These are phyloP conservation scores for Didymella segeticola DNA, from an alignment of 2,329 filamentous ascomycete genomes.

Conservation along the genomic window DNA sequence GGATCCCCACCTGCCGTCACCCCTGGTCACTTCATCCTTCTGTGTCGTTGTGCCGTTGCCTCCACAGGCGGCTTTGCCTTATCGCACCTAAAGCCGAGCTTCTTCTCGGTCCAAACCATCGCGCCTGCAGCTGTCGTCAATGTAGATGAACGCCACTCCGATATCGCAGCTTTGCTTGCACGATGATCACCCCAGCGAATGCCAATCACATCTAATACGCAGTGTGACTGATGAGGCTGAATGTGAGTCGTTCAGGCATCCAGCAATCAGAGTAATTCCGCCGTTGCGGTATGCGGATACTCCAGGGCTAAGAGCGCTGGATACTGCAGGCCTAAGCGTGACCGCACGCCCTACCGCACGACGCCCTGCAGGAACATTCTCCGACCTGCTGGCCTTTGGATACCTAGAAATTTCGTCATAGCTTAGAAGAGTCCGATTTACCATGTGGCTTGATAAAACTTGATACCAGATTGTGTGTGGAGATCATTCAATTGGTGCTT, in stretches of 20 bases:
- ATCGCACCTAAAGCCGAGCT: constrained; percentile 27
- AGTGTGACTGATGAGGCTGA: constrained; percentile 21
- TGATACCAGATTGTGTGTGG: not conserved
- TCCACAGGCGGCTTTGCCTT: constrained; percentile 21
- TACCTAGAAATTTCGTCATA: constrained; percentile 12
- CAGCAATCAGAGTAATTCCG: constrained; percentile 21
- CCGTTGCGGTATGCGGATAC: constrained; percentile 28
- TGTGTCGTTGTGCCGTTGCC: constrained; percentile 17
- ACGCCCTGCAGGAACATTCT: constrained; percentile 8
- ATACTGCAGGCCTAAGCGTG: constrained; percentile 13
- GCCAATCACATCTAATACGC: constrained; percentile 5
- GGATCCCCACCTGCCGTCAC: constrained; percentile 22
- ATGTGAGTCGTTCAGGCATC: constrained; percentile 15
- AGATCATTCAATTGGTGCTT: not conserved
- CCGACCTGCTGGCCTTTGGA: constrained; percentile 3
- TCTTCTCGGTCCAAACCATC: not conserved
- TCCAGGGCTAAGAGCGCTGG: constrained; percentile 8
- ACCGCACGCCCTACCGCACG: constrained; percentile 28
- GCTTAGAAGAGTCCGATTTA: not conserved
- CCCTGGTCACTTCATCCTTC: constrained; percentile 30
- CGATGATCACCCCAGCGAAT: not conserved
- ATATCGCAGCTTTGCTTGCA: constrained; percentile 5
- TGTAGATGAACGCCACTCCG: not conserved
- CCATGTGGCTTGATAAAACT: not conserved
- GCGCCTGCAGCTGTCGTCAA: not conserved